phyloP scores from a whole-genome alignment of 179 eudicot genomes.

The Vitellaria paradoxa region DNA sequence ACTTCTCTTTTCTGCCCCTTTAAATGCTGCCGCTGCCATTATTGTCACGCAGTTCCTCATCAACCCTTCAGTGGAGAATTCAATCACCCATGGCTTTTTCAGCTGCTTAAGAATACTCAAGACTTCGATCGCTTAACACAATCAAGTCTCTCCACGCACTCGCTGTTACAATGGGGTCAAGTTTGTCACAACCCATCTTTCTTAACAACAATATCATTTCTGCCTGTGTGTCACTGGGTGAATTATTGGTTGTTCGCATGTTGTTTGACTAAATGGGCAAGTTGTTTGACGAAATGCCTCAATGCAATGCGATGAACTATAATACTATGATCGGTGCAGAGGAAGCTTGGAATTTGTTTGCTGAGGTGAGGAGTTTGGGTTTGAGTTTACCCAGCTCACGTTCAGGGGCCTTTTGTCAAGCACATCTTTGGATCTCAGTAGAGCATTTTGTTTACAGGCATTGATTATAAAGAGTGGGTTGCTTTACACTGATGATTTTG shows the following conservation, averaged over 20 bases:
- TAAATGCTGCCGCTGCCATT: neutral
- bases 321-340: conserved; percentile 50
- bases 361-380: conserved; percentile 53
- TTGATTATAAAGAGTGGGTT: conserved; percentile 57
- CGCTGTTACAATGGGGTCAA: conserved; percentile 39
- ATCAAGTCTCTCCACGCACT: conserved; percentile 55
- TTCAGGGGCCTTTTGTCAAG: conserved; percentile 50
- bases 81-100: conserved; percentile 12
- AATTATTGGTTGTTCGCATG: conserved; percentile 36
- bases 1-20: neutral
- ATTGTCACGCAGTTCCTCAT: neutral
- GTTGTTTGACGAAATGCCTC: conserved; percentile 66
- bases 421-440: conserved; percentile 29
- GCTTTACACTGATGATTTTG: conserved; percentile 44
- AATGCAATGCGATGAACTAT: conserved; percentile 52
- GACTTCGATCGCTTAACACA: conserved; percentile 35
- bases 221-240: conserved; percentile 24
- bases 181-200: conserved; percentile 44
- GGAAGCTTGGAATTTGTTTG: conserved; percentile 52
- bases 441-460: conserved; percentile 34
- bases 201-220: conserved; percentile 51
- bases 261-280: too few relatives aligned
- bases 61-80: conserved; percentile 13
- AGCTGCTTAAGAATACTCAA: conserved; percentile 34
- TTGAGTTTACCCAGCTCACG: conserved; percentile 51